Percentiles rank a stretch among this genome's conserved stretches.
Evolutionary conservation across 805 yeast species (phyloP).

Genomic region (Lipomyces spencermartinsiae): DNA sequence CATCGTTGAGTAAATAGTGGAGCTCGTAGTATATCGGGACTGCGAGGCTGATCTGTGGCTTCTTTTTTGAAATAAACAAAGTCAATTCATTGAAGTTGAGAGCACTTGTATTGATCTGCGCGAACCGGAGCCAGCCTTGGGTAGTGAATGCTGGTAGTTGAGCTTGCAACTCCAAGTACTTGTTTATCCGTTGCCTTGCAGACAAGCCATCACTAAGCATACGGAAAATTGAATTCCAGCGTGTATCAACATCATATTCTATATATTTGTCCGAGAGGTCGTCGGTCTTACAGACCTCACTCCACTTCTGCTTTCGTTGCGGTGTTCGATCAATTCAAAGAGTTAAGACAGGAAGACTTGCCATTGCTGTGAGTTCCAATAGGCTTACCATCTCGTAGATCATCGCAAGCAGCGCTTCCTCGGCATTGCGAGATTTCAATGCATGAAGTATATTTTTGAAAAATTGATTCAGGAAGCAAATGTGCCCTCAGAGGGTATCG

Average conservation of each 20-base stretch:
- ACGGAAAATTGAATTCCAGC: constrained; percentile 3
- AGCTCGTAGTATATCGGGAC: too few species aligned
- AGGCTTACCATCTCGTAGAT: not conserved
- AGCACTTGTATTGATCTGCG: too few species aligned
- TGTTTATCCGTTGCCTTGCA: constrained; percentile 5
- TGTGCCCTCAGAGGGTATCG: too few species aligned
- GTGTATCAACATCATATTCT: not conserved
- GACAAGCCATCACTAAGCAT: not conserved
- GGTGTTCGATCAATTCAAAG: not conserved
- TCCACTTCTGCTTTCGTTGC: not conserved
- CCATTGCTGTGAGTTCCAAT: not conserved
- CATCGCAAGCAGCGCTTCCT: not conserved
- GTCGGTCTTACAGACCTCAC: not conserved
- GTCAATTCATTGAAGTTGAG: too few species aligned
- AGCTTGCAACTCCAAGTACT: not conserved
- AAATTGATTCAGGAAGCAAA: not conserved
- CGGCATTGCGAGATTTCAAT: constrained; percentile 4
- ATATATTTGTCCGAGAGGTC: not conserved
- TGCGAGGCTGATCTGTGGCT: too few species aligned
- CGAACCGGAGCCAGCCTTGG: too few species aligned
- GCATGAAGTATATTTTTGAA: constrained; percentile 3
- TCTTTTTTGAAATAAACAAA: too few species aligned
- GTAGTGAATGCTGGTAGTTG: too few species aligned
- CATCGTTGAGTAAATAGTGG: too few species aligned
- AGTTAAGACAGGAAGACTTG: not conserved